phyloP scores from a whole-genome alignment of 2,329 filamentous ascomycete genomes.

The Coniella vitis region DNA sequence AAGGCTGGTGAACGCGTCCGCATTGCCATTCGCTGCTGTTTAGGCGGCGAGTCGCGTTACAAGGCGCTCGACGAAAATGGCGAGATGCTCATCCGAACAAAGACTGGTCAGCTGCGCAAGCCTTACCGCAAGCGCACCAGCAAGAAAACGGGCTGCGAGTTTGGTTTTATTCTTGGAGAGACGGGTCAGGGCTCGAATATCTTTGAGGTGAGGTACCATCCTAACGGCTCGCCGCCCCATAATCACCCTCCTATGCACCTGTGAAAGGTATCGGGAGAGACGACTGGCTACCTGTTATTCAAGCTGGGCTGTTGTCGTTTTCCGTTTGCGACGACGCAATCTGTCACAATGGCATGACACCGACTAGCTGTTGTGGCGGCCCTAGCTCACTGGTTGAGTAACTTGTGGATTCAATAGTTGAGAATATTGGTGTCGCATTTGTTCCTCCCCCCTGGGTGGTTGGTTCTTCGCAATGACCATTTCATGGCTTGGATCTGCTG shows the following conservation, averaged over 20 bases:
- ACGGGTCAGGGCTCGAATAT: slow-evolving; percentile 16
- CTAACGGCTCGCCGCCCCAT: slow-evolving; percentile 15
- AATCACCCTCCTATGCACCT: slow-evolving; percentile 16
- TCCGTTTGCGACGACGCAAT: too few relatives aligned
- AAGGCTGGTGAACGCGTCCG: slow-evolving; percentile 16
- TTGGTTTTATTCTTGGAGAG: slow-evolving; percentile 17
- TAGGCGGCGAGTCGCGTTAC: slow-evolving; percentile 17
- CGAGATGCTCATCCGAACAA: slow-evolving; percentile 15
- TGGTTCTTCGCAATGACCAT: too few relatives aligned
- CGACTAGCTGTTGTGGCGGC: too few relatives aligned
- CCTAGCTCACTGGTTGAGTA: too few relatives aligned
- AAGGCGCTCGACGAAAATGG: slow-evolving; percentile 17
- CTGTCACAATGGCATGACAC: too few relatives aligned
- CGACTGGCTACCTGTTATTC: too few relatives aligned
- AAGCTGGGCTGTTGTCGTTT: too few relatives aligned
- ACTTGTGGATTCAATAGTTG: too few relatives aligned
- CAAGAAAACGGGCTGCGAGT: slow-evolving; percentile 18
- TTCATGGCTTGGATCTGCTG: too few relatives aligned
- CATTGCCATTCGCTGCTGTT: slow-evolving; percentile 14
- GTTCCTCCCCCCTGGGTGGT: too few relatives aligned
- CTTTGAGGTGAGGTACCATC: slow-evolving; percentile 17
- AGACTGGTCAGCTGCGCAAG: slow-evolving; percentile 17
- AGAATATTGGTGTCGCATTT: too few relatives aligned
- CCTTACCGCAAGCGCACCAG: slow-evolving; percentile 18
- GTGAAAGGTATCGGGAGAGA: too few relatives aligned